Percentiles rank a stretch among this genome's conserved stretches.
Evolutionary conservation across 495 filamentous ascomycete species (phyloP).

Genomic region (Hapsidospora chrysogenum): DNA sequence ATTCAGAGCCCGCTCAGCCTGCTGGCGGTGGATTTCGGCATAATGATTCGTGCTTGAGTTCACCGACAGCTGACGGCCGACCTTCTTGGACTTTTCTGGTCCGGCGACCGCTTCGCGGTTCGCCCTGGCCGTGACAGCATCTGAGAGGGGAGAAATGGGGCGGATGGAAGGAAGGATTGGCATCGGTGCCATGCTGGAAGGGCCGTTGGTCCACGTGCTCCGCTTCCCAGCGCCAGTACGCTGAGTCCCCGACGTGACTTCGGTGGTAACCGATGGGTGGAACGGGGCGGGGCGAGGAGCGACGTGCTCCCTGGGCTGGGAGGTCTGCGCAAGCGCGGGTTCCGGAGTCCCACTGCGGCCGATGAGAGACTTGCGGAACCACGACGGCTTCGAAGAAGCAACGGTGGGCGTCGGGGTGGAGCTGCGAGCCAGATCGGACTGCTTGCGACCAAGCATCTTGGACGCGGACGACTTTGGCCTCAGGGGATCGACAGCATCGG

Average conservation of each 20-base stretch:
- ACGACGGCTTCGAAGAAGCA: slow-evolving; percentile 68
- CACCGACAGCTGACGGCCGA: slow-evolving; percentile 86
- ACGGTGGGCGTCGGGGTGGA: slow-evolving; percentile 45
- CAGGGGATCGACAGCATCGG: slow-evolving; percentile 86
- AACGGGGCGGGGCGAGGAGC: slow-evolving; percentile 40
- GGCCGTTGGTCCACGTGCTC: slow-evolving; percentile 71
- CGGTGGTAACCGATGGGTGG: slow-evolving; percentile 26
- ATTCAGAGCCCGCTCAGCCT: slow-evolving; percentile 80
- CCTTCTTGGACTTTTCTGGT: slow-evolving; percentile 80
- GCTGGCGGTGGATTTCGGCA: slow-evolving; percentile 70
- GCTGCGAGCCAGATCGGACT: slow-evolving; percentile 53
- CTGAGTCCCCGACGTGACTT: slow-evolving; percentile 33
- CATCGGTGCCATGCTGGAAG: slow-evolving; percentile 80
- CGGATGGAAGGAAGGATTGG: slow-evolving; percentile 92
- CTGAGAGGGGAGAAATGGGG: slow-evolving; percentile 84
- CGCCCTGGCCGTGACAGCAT: slow-evolving; percentile 82
- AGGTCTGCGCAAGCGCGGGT: slow-evolving; percentile 11
- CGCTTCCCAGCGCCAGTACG: slow-evolving; percentile 45
- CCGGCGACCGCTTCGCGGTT: slow-evolving; percentile 17
- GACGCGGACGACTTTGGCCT: slow-evolving; percentile 83
- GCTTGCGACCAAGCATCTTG: slow-evolving; percentile 69
- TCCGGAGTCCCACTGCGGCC: slow-evolving; percentile 35
- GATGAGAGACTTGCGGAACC: slow-evolving; percentile 90
- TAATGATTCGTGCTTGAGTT: slow-evolving; percentile 89
- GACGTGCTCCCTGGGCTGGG: slow-evolving; percentile 1